Evolutionary conservation across 441 rosid genomes (phyloP).

Genomic region (Geranium incanum): DNA sequence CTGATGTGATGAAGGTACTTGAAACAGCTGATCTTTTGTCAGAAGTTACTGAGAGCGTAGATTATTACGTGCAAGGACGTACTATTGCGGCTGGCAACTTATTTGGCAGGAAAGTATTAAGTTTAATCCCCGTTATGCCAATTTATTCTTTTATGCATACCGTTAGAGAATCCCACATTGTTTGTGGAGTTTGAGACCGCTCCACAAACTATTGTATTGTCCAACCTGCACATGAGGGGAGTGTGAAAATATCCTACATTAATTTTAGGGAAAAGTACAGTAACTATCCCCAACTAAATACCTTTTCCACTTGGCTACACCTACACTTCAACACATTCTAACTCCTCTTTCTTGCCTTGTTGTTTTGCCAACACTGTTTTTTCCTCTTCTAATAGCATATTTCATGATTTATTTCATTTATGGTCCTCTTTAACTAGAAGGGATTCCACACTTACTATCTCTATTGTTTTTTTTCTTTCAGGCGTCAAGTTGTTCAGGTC

Average conservation of each 20-base stretch:
- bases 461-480: conserved; percentile 30
- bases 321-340: background rate
- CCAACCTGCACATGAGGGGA: background rate
- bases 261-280: background rate
- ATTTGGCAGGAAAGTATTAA: conserved; percentile 71
- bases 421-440: conserved; percentile 1
- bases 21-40: conserved; percentile 96
- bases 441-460: background rate
- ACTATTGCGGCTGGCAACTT: conserved; percentile 94
- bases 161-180: conserved; percentile 10
- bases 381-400: background rate
- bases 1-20: conserved; percentile 54
- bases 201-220: background rate
- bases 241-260: background rate
- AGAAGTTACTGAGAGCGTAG: conserved; percentile 98
- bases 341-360: background rate
- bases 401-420: background rate
- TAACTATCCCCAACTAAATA: too few species aligned
- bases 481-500: conserved; percentile 96
- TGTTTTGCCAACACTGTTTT: background rate
- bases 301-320: too few species aligned
- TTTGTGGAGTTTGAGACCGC: background rate
- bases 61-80: conserved; percentile 95
- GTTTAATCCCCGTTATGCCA: conserved; percentile 13
- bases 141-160: background rate